Conservation (phyloP, 2,329 filamentous ascomycete genomes). For the Talaromyces pinophilus region DNA sequence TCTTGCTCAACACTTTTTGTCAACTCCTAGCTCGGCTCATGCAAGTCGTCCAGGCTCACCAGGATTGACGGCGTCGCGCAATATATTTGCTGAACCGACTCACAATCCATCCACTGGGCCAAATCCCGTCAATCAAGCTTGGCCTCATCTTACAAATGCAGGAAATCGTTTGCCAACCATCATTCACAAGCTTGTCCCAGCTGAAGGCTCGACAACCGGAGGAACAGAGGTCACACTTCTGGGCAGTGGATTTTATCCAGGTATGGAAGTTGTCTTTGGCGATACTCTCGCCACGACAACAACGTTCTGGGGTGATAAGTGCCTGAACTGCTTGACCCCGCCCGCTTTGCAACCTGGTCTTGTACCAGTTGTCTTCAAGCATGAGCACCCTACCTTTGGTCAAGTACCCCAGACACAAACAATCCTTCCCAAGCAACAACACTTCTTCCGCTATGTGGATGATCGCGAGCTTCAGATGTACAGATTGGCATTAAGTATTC, state of each 20-base stretch:
- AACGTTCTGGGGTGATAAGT: slow-evolving; percentile 76
- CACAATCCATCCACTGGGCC: slow-evolving; percentile 40
- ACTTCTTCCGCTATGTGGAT: slow-evolving; percentile 68
- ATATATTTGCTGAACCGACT: slow-evolving; percentile 43
- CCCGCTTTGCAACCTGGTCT: slow-evolving; percentile 67
- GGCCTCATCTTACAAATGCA: slow-evolving; percentile 54
- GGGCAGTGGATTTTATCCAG: slow-evolving; percentile 76
- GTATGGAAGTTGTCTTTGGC: slow-evolving; percentile 83
- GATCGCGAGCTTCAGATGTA: slow-evolving; percentile 52
- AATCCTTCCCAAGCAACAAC: slow-evolving; percentile 51
- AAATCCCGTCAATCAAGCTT: slow-evolving; percentile 53
- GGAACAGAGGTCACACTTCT: slow-evolving; percentile 86
- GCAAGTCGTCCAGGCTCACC: slow-evolving; percentile 75
- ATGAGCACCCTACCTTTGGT: slow-evolving; percentile 53
- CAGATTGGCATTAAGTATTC: slow-evolving; percentile 46
- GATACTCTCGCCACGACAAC: slow-evolving; percentile 68
- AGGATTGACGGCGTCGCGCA: slow-evolving; percentile 40
- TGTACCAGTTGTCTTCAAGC: slow-evolving; percentile 70
- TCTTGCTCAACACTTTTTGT: slow-evolving; percentile 65
- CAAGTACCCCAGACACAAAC: slow-evolving; percentile 47
- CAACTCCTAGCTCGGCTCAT: slow-evolving; percentile 70
- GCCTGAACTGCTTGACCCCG: slow-evolving; percentile 76
- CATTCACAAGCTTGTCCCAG: slow-evolving; percentile 81
- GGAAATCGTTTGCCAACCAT: slow-evolving; percentile 59
- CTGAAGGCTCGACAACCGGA: slow-evolving; percentile 76